Base-by-base conservation (phyloP, 306 rosid genomes). In the Acmispon strigosus region DNA sequence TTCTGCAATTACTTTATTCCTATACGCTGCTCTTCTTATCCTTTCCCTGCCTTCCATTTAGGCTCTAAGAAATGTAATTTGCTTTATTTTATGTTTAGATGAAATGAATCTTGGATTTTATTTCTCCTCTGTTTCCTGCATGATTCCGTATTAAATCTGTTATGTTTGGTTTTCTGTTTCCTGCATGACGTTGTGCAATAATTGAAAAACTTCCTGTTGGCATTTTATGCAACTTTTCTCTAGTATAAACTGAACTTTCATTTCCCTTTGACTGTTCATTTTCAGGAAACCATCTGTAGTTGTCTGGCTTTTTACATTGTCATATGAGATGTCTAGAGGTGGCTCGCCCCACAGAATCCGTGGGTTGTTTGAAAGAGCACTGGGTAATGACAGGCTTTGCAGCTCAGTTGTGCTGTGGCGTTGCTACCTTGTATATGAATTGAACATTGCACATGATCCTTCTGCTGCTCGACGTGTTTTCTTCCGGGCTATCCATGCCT, bases 401-500 rank as follows among this genome's bases (percentile, higher is more conserved):
- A 78, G 78, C 73, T 94, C 98, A 18, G 96, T 89, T 74, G 44
- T 94, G 13, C 85, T 94, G 37, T 94, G 98, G 98, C 94, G 97
- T 16, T 90, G 78, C 81, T 94, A 94, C 81, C 79, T 94, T 65
- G 82, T 79, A 9, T 94, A 83, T 65, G 97, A 94, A 78, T 74
- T 83, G 68, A 79, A 81, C 65, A 60, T 84, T 69, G 84, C 87
- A 53, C 18, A 55, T 7, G 85, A 89, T 83, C 86, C 89, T 63
- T 83, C 89, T 61, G 85, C 90, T 2, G 94, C 98, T 24, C 82
- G 86, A 61, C 90, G 97, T 37, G 77, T 89, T 39, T 94, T 90
- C 87, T 94, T 94, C 74, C 90, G 98, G 32, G 98, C 97, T 39
- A 90, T 94, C 56, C 98, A 94, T 86, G 86, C 98, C 41, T 94